A percentile compares a stretch with the other conserved stretches of the same genome.
Conservation (phyloP, 345 rosid genomes). For the Hibiscus syriacus region DNA sequence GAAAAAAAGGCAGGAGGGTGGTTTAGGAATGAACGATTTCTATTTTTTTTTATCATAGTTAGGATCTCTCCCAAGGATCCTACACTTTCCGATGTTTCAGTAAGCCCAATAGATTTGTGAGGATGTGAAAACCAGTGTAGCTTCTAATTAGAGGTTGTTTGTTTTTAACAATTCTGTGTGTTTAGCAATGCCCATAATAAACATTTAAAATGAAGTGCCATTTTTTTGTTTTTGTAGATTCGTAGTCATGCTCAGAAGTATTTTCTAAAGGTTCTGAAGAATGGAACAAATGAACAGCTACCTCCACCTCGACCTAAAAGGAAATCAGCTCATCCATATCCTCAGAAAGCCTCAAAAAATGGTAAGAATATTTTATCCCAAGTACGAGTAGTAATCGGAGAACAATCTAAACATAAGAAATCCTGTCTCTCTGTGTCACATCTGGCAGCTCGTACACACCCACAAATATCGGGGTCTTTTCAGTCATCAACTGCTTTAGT, state of each 20-base stretch:
- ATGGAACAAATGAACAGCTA: slow-evolving; percentile 73
- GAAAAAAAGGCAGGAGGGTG: background rate
- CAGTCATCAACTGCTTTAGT: slow-evolving; percentile 38
- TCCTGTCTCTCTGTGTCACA: slow-evolving; percentile 3
- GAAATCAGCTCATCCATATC: slow-evolving; percentile 95
- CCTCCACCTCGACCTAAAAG: slow-evolving; percentile 93
- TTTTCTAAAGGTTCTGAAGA: slow-evolving; percentile 82
- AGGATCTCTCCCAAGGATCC: background rate
- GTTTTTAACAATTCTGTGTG: background rate
- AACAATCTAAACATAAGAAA: background rate
- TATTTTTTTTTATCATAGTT: background rate
- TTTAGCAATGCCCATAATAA: background rate
- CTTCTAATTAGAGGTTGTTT: background rate
- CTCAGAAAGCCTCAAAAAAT: slow-evolving; percentile 72
- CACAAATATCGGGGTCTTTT: slow-evolving; percentile 39
- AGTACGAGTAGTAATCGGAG: background rate
- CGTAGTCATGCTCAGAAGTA: slow-evolving; percentile 94
- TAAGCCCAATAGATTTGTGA: background rate
- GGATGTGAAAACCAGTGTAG: background rate
- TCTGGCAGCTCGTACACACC: slow-evolving; percentile 32
- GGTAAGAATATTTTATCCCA: slow-evolving; percentile 28
- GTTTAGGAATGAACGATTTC: background rate
- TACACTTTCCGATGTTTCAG: slow-evolving; percentile 1
- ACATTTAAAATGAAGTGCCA: background rate
- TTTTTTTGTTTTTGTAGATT: slow-evolving; percentile 28